phyloP scores from a whole-genome alignment of 495 filamentous ascomycete species.

The Hyaloscypha variabilis region DNA sequence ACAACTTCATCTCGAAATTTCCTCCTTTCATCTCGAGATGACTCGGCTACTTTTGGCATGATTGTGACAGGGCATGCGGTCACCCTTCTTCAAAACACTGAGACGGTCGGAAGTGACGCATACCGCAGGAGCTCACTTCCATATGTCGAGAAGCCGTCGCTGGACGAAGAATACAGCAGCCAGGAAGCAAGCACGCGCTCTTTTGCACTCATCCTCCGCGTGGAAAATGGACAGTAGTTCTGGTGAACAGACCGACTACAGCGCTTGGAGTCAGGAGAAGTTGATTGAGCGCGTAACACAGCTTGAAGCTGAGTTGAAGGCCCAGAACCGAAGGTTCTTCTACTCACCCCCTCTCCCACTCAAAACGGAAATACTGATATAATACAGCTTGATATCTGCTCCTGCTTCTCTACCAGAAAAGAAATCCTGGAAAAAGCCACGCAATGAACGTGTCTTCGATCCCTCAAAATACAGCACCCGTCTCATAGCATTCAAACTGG shows the following conservation, averaged over 20 bases:
- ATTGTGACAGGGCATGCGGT: conserved; percentile 15
- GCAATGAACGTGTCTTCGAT: conserved; percentile 63
- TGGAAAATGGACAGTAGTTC: conserved; percentile 13
- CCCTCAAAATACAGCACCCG: conserved; percentile 80
- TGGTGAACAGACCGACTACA: conserved; percentile 32
- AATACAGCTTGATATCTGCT: conserved; percentile 18
- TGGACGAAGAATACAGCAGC: conserved; percentile 13
- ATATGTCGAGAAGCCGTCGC: conserved; percentile 19
- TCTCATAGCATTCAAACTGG: conserved; percentile 87
- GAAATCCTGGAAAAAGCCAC: conserved; percentile 34
- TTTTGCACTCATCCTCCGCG: neutral
- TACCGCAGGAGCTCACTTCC: neutral
- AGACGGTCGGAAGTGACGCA: conserved; percentile 7
- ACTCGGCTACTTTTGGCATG: neutral
- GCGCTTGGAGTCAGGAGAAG: conserved; percentile 63
- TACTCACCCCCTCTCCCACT: neutral
- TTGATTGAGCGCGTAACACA: conserved; percentile 66
- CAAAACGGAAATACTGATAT: neutral
- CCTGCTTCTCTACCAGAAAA: conserved; percentile 16
- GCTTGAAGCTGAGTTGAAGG: conserved; percentile 64
- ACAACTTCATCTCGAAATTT: conserved; percentile 1
- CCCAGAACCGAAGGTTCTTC: conserved; percentile 42
- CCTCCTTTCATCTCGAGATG: neutral
- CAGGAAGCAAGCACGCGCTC: conserved; percentile 20
- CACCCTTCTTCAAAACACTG: neutral